Base-by-base conservation (phyloP, 176 grass and related monocot genomes). In the Lolium rigidum region DNA sequence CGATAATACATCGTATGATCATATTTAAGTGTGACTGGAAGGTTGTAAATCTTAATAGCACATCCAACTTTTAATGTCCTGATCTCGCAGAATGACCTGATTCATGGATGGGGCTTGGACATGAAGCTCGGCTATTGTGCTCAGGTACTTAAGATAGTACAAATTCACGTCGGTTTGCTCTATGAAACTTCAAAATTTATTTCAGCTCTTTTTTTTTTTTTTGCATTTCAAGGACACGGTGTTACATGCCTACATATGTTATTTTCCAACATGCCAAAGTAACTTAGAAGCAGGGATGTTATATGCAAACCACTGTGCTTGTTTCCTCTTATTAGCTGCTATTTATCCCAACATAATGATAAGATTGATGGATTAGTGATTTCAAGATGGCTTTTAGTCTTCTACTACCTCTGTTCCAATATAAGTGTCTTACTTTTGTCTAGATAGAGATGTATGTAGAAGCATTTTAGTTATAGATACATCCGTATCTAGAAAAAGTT, bases 81-180 rank as follows among this genome's bases (percentile, higher is more conserved):
- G 5, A 24, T 15, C 21, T 55, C 88, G 81, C 84, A 98, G 96
- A 98, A 98, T 75, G 96, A 98, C 80, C 50, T 98, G 74, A 92
- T 98, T 92, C 96, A 98, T 86, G 96, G 96, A 77, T 98, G 96
- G 96, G 96, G 96, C 66, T 87, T 98, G 87, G 96, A 98, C 84
- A 98, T 98, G 96, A 98, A 95, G 58, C 89, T 95, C 68, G 96
- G 96, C 54, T 95, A 98, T 76, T 98, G 96, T 90, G 92, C 96
- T 77, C 96, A 98, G 88, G 96, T 98, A 73, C 80, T 82, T 72
- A 71, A 83, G 43, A 80, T 59, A 38, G 22, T 17, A 12, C 13
- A 56, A 12, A 82, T 55, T 10, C n/a, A 52, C 74, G 70, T 11
- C 4, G 7, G 15, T 76, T 21, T 82, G 48, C 43, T 16, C 10